Evolutionary conservation across 2,329 filamentous ascomycete species (phyloP).

Genomic region (Didymella segeticola): DNA sequence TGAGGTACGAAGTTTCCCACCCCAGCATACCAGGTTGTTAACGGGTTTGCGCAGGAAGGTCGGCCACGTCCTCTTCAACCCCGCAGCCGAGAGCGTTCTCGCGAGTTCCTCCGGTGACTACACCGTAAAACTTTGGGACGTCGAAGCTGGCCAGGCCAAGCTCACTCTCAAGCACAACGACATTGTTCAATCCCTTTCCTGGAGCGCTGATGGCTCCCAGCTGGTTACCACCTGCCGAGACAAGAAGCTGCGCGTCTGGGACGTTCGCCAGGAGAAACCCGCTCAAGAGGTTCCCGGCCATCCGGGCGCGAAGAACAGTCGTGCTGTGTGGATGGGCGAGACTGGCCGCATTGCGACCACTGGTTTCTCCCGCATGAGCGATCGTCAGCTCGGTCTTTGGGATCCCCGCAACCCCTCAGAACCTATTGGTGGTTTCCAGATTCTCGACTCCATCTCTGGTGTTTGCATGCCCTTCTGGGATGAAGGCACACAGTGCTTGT

Average conservation of each 20-base stretch:
- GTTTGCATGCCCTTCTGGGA: constrained; percentile 99
- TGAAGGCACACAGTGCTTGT: constrained; percentile 92
- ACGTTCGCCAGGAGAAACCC: constrained; percentile 89
- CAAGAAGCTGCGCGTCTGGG: constrained; percentile 98
- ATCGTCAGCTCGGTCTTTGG: constrained; percentile 94
- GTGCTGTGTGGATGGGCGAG: constrained; percentile 96
- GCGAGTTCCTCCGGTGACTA: constrained; percentile 95
- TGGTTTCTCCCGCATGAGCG: constrained; percentile 98
- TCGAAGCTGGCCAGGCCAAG: constrained; percentile 76
- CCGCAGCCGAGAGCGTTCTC: constrained; percentile 91
- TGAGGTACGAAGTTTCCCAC: constrained; percentile 63
- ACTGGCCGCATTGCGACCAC: constrained; percentile 95
- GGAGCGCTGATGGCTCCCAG: constrained; percentile 87
- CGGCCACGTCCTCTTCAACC: constrained; percentile 97
- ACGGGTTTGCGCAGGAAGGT: constrained; percentile 75
- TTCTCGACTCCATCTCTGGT: constrained; percentile 93
- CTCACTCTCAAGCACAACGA: constrained; percentile 85
- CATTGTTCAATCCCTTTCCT: constrained; percentile 93
- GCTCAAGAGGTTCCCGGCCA: constrained; percentile 87
- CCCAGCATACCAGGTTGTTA: constrained; percentile 15
- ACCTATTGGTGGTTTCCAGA: constrained; percentile 88
- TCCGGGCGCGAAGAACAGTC: constrained; percentile 94
- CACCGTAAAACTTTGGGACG: constrained; percentile 95
- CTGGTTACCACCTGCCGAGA: constrained; percentile 93
- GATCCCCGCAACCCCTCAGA: constrained; percentile 80